A percentile compares a stretch with the other conserved stretches of the same genome.
Evolutionary conservation across 345 rosid species (phyloP).

Genomic region (Conringia planisiliqua): DNA sequence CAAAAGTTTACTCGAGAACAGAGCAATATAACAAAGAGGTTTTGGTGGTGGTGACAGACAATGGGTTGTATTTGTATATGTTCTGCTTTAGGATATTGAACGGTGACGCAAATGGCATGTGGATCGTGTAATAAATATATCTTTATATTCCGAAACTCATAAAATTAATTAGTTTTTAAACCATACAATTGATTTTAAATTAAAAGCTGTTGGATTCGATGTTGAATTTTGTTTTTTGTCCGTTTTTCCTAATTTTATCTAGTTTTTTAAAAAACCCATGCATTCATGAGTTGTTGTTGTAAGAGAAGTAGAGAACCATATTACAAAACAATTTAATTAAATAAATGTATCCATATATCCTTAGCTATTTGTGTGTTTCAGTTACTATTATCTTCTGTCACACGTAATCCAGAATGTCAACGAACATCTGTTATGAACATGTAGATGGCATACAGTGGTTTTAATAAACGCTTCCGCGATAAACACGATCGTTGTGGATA

Average conservation of each 20-base stretch:
- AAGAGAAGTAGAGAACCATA: not conserved
- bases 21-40: not conserved
- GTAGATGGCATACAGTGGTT: slow-evolving; percentile 2
- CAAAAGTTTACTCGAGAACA: slow-evolving; percentile 5
- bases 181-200: not conserved
- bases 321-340: not conserved
- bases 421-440: not conserved
- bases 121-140: not conserved
- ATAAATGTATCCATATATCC: not conserved
- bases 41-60: slow-evolving; percentile 6
- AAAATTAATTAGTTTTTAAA: not conserved
- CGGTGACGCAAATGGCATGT: slow-evolving; percentile 5
- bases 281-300: slow-evolving; percentile 9
- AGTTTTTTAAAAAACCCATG: not conserved
- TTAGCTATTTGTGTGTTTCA: slow-evolving; percentile 9
- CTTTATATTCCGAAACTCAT: not conserved
- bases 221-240: not conserved
- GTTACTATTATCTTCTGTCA: not conserved
- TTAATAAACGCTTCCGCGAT: not conserved
- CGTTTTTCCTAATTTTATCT: not conserved
- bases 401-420: slow-evolving; percentile 20
- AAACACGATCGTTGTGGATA: not conserved
- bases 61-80: not conserved
- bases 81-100: not conserved
- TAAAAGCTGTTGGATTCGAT: not conserved